A percentile compares a stretch with the other conserved stretches of the same genome.
phyloP scores from a whole-genome alignment of 148 eudicot genomes.

The Beta vulgaris region DNA sequence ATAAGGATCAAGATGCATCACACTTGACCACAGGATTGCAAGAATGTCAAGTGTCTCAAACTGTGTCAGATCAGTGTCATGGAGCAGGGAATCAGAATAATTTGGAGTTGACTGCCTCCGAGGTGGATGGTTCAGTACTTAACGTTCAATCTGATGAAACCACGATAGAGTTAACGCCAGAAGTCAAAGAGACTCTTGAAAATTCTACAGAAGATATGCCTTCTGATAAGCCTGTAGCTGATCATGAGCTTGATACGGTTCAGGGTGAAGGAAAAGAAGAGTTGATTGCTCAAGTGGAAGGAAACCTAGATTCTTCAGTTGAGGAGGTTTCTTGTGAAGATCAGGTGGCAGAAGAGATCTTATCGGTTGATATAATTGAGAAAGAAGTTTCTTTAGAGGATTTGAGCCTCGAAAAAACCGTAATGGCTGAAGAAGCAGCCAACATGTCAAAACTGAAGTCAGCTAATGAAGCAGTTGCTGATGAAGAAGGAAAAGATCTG shows the following conservation, averaged over 20 bases:
- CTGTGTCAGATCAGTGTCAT: slow-evolving; percentile 19
- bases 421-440: slow-evolving; percentile 19
- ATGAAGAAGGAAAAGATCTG: slow-evolving; percentile 2
- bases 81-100: slow-evolving; percentile 6
- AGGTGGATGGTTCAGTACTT: slow-evolving; percentile 1
- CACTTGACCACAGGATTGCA: slow-evolving; percentile 17
- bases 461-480: slow-evolving; percentile 6
- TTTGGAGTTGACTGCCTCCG: slow-evolving; percentile 7
- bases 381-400: slow-evolving; percentile 21
- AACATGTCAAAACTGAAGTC: not conserved
- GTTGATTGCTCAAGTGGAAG: slow-evolving; percentile 14
- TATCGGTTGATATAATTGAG: slow-evolving; percentile 23
- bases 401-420: slow-evolving; percentile 12
- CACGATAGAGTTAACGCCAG: slow-evolving; percentile 17
- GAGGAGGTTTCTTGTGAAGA: slow-evolving; percentile 11
- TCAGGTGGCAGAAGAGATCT: slow-evolving; percentile 24
- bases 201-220: slow-evolving; percentile 11
- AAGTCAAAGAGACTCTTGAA: slow-evolving; percentile 24
- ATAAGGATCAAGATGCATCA: slow-evolving; percentile 11
- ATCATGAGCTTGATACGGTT: slow-evolving; percentile 25
- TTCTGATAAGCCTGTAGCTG: slow-evolving; percentile 22
- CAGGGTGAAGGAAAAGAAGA: slow-evolving; percentile 28
- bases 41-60: slow-evolving; percentile 14
- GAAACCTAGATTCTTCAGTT: slow-evolving; percentile 21
- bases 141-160: slow-evolving; percentile 20